Percentiles rank a stretch among this genome's conserved stretches.
phyloP scores from a whole-genome alignment of 495 filamentous ascomycete genomes.

The Parathielavia appendiculata region DNA sequence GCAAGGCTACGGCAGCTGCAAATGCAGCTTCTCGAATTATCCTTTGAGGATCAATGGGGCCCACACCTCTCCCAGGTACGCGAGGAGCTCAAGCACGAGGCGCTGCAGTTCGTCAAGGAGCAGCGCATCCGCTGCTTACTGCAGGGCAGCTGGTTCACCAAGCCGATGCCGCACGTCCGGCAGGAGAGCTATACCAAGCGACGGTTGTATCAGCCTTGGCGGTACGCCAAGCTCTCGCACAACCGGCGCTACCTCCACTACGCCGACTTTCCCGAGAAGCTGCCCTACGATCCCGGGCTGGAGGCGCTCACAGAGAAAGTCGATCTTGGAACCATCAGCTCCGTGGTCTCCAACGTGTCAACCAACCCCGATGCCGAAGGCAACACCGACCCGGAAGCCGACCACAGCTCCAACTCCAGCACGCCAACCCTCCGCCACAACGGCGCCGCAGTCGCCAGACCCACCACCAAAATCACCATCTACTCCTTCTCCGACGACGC shows the following conservation, averaged over 20 bases:
- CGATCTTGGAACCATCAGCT: conserved; percentile 82
- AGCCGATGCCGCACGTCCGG: conserved; percentile 39
- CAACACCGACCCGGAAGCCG: conserved; percentile 32
- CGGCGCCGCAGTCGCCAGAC: conserved; percentile 33
- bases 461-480: conserved; percentile 86
- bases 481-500: conserved; percentile 57
- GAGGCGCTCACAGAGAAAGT: conserved; percentile 76
- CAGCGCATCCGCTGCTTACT: conserved; percentile 91
- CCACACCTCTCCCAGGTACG: conserved; percentile 82
- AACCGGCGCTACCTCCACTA: conserved; percentile 90
- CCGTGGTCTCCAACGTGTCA: conserved; percentile 89
- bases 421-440: conserved; percentile 33
- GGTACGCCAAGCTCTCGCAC: conserved; percentile 83
- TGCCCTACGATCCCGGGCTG: conserved; percentile 60
- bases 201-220: conserved; percentile 52
- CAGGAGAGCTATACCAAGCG: conserved; percentile 34
- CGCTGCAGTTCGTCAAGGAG: conserved; percentile 92
- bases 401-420: conserved; percentile 22
- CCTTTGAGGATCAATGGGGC: conserved; percentile 92
- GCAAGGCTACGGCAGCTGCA: conserved; percentile 75
- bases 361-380: conserved; percentile 42
- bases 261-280: conserved; percentile 70
- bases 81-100: conserved; percentile 89
- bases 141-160: conserved; percentile 85
- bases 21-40: conserved; percentile 86